Evolutionary conservation across 192 early-diverging fungal genomes (phyloP).

Genomic region (Coemansia sp.): DNA sequence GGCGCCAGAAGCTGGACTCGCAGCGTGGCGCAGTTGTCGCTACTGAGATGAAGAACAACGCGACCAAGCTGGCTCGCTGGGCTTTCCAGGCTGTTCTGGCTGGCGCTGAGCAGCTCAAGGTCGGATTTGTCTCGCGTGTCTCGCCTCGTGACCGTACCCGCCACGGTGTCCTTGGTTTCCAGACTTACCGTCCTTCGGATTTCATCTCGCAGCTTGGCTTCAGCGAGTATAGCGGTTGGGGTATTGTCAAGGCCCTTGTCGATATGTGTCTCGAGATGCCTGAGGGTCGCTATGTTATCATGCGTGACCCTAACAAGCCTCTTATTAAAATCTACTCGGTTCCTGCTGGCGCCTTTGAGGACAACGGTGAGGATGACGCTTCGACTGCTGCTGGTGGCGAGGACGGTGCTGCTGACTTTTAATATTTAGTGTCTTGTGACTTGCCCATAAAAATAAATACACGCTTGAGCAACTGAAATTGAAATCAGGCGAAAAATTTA

Average conservation of each 20-base stretch:
- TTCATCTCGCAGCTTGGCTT: conserved; percentile 90
- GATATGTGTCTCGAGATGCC: conserved; percentile 80
- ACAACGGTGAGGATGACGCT: conserved; percentile 30
- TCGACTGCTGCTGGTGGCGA: conserved; percentile 8
- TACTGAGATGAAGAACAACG: conserved; percentile 98
- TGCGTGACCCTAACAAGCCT: conserved; percentile 97
- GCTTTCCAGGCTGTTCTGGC: conserved; percentile 87
- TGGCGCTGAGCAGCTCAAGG: conserved; percentile 86
- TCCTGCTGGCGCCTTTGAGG: conserved; percentile 70
- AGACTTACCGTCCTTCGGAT: conserved; percentile 86
- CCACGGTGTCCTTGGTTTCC: conserved; percentile 83
- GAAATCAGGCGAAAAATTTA: background rate
- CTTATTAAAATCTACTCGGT: conserved; percentile 82
- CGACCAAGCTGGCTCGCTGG: conserved; percentile 93
- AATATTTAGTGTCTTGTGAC: background rate
- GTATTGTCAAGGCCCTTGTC: conserved; percentile 92
- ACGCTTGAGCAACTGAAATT: background rate
- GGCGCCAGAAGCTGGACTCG: conserved; percentile 91
- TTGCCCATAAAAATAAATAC: background rate
- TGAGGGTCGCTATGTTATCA: conserved; percentile 95
- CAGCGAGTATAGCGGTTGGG: conserved; percentile 88
- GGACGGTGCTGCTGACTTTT: conserved; percentile 10
- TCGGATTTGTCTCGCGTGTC: conserved; percentile 84
- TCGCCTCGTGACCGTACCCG: conserved; percentile 76
- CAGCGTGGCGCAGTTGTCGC: conserved; percentile 96